These are phyloP conservation scores for Penicillium hesseltinei DNA, from an alignment of 2,329 filamentous ascomycete genomes.

Conservation along the genomic window DNA sequence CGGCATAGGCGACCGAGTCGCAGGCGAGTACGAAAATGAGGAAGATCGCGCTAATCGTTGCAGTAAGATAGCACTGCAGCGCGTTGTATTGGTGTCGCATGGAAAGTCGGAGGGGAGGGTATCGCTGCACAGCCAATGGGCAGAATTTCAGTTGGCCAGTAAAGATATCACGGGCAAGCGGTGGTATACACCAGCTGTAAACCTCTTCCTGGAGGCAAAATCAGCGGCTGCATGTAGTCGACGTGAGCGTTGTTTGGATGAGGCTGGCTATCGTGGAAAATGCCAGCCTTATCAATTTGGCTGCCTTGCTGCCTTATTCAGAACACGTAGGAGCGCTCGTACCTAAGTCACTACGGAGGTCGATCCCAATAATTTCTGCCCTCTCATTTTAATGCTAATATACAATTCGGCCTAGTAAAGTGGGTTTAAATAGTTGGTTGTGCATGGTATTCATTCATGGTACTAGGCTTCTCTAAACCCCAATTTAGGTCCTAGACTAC, in stretches of 20 bases:
- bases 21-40: conserved; percentile 59
- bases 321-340: background rate
- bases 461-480: too few species aligned
- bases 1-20: conserved; percentile 62
- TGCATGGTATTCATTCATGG: too few species aligned
- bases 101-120: conserved; percentile 19
- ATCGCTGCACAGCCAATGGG: background rate
- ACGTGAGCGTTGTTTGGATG: background rate
- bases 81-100: conserved; percentile 58
- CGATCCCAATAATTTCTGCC: too few species aligned
- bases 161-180: conserved; percentile 1
- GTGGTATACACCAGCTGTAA: conserved; percentile 7
- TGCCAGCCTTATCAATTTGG: background rate
- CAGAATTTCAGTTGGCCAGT: background rate
- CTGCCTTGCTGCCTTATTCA: conserved; percentile 3
- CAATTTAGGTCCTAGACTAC: too few species aligned
- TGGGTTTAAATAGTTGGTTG: too few species aligned
- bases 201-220: conserved; percentile 2
- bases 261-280: conserved; percentile 4
- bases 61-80: conserved; percentile 69
- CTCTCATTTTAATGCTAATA: too few species aligned
- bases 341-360: too few species aligned
- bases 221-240: conserved; percentile 6
- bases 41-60: conserved; percentile 62
- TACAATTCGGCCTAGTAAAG: too few species aligned